These are phyloP conservation scores for Coemansia sp. DNA, from an alignment of 192 early-diverging fungal genomes.

Conservation along the genomic window DNA sequence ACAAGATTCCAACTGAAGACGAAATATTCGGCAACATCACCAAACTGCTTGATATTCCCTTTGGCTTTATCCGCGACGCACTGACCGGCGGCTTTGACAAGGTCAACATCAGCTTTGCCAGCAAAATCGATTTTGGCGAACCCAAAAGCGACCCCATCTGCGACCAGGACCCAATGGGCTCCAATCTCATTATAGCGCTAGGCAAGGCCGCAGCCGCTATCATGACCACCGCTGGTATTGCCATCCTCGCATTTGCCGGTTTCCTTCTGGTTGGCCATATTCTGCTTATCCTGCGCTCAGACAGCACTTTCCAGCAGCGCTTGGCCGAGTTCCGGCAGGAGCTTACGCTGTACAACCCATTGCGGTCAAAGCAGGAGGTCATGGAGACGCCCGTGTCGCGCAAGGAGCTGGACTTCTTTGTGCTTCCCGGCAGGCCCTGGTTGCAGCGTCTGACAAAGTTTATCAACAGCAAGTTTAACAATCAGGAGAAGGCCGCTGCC, in stretches of 20 bases:
- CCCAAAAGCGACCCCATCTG: conserved; percentile 28
- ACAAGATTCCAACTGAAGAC: conserved; percentile 45
- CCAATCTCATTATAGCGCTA: conserved; percentile 25
- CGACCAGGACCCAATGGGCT: conserved; percentile 23
- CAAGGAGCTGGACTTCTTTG: conserved; percentile 42
- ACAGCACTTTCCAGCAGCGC: conserved; percentile 18
- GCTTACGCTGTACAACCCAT: conserved; percentile 26
- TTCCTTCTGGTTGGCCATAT: conserved; percentile 14
- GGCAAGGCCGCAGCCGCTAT: conserved; percentile 18
- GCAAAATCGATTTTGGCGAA: conserved; percentile 19
- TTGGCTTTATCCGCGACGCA: conserved; percentile 25
- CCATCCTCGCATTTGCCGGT: conserved; percentile 21
- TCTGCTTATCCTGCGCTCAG: conserved; percentile 2
- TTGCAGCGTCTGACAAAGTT: conserved; percentile 21
- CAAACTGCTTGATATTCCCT: conserved; percentile 38
- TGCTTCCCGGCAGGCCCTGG: conserved; percentile 32
- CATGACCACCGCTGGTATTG: conserved; percentile 25
- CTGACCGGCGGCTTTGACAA: conserved; percentile 17
- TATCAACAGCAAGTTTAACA: conserved; percentile 19
- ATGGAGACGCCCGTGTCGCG: conserved; percentile 26
- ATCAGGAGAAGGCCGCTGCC: conserved; percentile 23
- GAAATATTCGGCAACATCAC: conserved; percentile 49
- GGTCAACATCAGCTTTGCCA: conserved; percentile 20
- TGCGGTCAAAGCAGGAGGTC: conserved; percentile 11
- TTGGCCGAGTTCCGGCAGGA: conserved; percentile 39